Conservation (phyloP, 345 rosid genomes). For the Populus davidiana region DNA sequence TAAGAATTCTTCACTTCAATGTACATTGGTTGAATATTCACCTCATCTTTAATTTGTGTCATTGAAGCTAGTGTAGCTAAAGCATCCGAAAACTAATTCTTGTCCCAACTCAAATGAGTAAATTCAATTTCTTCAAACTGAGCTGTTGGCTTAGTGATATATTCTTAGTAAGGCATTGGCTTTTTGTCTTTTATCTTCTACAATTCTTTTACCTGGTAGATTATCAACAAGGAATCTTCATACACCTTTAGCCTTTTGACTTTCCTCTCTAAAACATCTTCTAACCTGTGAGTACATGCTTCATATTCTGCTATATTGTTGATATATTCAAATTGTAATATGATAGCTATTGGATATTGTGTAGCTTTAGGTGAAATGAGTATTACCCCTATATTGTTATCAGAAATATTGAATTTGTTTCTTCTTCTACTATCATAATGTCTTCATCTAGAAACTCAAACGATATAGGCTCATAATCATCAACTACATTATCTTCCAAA, state of each 20-base stretch:
- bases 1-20: too few relatives aligned
- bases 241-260: background rate
- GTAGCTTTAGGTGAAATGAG: background rate
- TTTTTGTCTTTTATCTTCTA: background rate
- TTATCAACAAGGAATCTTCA: background rate
- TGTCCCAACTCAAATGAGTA: background rate
- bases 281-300: background rate
- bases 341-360: background rate
- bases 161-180: background rate
- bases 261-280: background rate
- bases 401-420: background rate
- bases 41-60: background rate
- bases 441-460: background rate
- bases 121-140: background rate
- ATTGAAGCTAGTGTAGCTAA: background rate
- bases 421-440: background rate
- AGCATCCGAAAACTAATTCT: background rate
- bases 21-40: too few relatives aligned
- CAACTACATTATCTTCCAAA: background rate
- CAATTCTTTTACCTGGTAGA: too few relatives aligned
- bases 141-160: background rate
- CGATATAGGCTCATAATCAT: background rate
- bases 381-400: background rate
- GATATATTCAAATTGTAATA: background rate
- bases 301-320: background rate